Evolutionary conservation across 2,329 filamentous ascomycete genomes (phyloP).

Genomic region (Xylaria sp.): DNA sequence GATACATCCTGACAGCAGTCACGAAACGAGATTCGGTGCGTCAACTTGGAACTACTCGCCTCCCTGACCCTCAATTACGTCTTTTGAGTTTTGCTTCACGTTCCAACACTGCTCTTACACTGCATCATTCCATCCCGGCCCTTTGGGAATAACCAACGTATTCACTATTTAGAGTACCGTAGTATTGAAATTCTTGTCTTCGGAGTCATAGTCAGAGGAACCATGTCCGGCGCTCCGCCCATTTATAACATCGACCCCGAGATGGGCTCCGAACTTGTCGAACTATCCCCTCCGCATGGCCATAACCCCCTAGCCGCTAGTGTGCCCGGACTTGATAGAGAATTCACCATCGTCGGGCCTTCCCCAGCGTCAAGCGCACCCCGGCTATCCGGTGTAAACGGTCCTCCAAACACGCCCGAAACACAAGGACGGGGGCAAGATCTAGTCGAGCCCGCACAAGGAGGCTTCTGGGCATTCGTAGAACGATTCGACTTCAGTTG

Average conservation of each 20-base stretch:
- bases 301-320: background rate
- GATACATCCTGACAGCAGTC: background rate
- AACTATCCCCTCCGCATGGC: background rate
- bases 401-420: background rate
- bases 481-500: constrained; percentile 13
- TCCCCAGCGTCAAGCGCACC: background rate
- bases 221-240: background rate
- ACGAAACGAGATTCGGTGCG: background rate
- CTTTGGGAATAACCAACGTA: background rate
- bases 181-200: background rate
- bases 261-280: background rate
- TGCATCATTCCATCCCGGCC: background rate
- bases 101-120: background rate
- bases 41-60: background rate
- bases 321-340: background rate
- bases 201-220: background rate
- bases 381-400: background rate
- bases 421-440: background rate
- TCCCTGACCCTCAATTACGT: background rate
- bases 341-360: background rate
- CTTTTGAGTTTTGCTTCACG: background rate
- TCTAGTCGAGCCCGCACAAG: background rate
- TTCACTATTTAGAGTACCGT: background rate
- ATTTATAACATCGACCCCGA: background rate
- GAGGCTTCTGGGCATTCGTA: background rate